Percentiles rank a stretch among this genome's conserved stretches.
These are phyloP conservation scores for Amanita pseudoporphyria DNA, from an alignment of 768 basidiomycete species.

Conservation along the genomic window DNA sequence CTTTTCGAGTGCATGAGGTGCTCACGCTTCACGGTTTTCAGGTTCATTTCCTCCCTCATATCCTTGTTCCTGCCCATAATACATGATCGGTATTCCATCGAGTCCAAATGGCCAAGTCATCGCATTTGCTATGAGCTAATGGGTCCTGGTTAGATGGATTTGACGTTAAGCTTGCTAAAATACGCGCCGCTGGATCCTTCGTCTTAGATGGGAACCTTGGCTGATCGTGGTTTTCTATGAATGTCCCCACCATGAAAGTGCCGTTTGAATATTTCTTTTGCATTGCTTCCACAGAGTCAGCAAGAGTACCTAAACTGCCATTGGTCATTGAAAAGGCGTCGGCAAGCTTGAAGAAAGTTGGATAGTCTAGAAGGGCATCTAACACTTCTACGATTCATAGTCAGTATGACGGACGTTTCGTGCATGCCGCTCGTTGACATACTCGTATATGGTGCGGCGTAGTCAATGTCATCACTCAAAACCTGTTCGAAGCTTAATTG, in stretches of 20 bases:
- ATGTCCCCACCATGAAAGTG: conserved; percentile 40
- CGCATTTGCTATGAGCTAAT: conserved; percentile 36
- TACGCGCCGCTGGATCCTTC: conserved; percentile 33
- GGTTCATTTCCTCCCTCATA: conserved; percentile 49
- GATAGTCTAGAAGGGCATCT: conserved; percentile 53
- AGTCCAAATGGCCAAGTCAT: conserved; percentile 56
- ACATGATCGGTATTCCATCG: conserved; percentile 63
- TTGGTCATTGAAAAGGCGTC: conserved; percentile 44
- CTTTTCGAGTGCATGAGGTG: not conserved
- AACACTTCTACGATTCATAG: conserved; percentile 28
- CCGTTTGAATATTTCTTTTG: conserved; percentile 34
- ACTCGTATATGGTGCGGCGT: conserved; percentile 33
- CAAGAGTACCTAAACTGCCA: conserved; percentile 34
- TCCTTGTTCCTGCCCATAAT: conserved; percentile 68
- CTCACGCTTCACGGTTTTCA: conserved; percentile 52
- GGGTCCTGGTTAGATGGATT: not conserved
- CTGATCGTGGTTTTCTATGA: conserved; percentile 65
- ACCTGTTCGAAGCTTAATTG: conserved; percentile 11
- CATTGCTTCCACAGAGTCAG: conserved; percentile 20
- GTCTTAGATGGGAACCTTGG: conserved; percentile 46
- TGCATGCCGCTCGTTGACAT: not conserved
- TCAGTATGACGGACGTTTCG: not conserved
- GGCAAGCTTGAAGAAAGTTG: conserved; percentile 41
- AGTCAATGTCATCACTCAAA: conserved; percentile 14
- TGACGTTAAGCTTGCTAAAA: not conserved